phyloP scores from a whole-genome alignment of 2,329 filamentous ascomycete species.

The Macrophomina pseudophaseolina region DNA sequence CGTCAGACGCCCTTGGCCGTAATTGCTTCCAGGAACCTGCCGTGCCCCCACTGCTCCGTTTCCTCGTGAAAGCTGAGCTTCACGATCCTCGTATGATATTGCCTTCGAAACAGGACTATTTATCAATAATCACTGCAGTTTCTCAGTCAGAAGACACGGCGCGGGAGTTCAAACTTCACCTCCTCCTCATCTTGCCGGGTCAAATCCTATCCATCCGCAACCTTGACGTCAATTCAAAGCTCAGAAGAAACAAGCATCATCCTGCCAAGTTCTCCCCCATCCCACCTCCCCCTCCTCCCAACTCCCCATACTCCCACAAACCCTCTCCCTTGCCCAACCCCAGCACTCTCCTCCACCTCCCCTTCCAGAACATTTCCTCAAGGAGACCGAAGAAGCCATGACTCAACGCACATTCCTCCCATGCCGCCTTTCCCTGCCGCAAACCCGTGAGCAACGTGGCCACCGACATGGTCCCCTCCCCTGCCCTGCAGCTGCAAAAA shows the following conservation, averaged over 20 bases:
- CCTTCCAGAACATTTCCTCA: constrained; percentile 2
- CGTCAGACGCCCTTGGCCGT: too few species aligned
- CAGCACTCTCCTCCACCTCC: too few species aligned
- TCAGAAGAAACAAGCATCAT: not conserved
- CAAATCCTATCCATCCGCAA: not conserved
- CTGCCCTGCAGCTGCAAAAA: not conserved
- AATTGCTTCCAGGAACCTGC: too few species aligned
- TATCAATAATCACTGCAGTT: too few species aligned
- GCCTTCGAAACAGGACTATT: too few species aligned
- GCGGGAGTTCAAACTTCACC: not conserved
- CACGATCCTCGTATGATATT: too few species aligned
- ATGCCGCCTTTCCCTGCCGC: not conserved
- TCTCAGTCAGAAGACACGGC: too few species aligned
- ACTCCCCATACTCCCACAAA: not conserved
- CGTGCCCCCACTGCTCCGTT: too few species aligned
- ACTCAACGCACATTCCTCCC: not conserved
- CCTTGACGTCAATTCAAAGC: constrained; percentile 1
- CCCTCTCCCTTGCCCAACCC: not conserved
- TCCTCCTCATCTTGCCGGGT: too few species aligned
- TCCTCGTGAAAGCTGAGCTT: too few species aligned
- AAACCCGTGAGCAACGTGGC: not conserved
- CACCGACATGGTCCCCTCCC: not conserved
- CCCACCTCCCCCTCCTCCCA: not conserved
- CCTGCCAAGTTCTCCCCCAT: not conserved
- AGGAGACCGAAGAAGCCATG: not conserved